A percentile compares a stretch with the other conserved stretches of the same genome.
Conservation (phyloP, 2,329 filamentous ascomycete genomes). For the Cladobotryum protrusum region DNA sequence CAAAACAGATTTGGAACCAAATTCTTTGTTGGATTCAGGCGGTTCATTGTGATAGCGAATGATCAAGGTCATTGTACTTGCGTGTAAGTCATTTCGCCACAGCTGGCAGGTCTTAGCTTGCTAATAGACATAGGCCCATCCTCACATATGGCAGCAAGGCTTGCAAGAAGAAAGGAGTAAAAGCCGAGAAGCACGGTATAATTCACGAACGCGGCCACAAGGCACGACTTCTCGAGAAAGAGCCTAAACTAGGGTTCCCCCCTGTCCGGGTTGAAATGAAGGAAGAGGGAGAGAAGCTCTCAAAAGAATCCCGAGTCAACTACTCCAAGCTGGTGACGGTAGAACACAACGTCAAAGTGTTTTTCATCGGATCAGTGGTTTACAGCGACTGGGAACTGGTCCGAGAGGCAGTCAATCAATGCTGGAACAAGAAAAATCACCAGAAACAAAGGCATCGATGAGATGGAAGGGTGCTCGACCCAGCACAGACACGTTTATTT, state of each 20-base stretch:
- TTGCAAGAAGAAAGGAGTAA: slow-evolving; percentile 48
- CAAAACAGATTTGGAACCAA: slow-evolving; percentile 29
- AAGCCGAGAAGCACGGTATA: slow-evolving; percentile 48
- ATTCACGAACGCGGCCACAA: slow-evolving; percentile 34
- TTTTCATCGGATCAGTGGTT: slow-evolving; percentile 47
- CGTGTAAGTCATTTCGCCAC: slow-evolving; percentile 36
- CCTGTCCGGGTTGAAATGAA: slow-evolving; percentile 41
- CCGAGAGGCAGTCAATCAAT: slow-evolving; percentile 39
- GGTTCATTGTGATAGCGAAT: slow-evolving; percentile 49
- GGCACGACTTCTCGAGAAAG: slow-evolving; percentile 30
- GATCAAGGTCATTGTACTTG: slow-evolving; percentile 49
- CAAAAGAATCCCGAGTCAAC: slow-evolving; percentile 48
- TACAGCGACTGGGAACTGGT: slow-evolving; percentile 36
- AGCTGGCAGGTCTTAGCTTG: neutral
- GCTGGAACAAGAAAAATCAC: slow-evolving; percentile 42
- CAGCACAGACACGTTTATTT: slow-evolving; percentile 14
- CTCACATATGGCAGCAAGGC: slow-evolving; percentile 47
- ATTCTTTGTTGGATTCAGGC: slow-evolving; percentile 45
- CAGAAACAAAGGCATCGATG: slow-evolving; percentile 23
- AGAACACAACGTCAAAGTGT: slow-evolving; percentile 52
- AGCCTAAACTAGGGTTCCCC: slow-evolving; percentile 42
- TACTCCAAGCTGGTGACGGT: slow-evolving; percentile 51
- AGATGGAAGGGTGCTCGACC: neutral
- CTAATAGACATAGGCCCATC: slow-evolving; percentile 39
- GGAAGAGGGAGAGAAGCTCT: slow-evolving; percentile 39